phyloP scores from a whole-genome alignment of 306 rosid species.

The Corylus americana region DNA sequence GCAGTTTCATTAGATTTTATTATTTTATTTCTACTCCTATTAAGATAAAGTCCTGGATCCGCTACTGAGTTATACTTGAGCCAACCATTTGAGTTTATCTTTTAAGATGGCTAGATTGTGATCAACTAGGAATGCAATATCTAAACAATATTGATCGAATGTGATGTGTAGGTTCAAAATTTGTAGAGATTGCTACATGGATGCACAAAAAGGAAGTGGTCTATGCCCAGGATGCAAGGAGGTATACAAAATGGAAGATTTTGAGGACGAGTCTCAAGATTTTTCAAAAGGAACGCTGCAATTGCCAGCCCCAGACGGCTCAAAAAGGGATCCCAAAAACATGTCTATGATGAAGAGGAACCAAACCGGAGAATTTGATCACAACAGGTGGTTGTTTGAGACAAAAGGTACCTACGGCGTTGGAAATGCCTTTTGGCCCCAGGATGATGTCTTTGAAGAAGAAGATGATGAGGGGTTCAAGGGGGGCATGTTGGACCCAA shows the following conservation, averaged over 20 bases:
- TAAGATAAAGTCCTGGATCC: no score
- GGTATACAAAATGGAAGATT: conserved; percentile 55
- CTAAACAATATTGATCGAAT: not conserved
- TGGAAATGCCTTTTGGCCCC: conserved; percentile 80
- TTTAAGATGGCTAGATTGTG: no score
- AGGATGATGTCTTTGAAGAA: conserved; percentile 44
- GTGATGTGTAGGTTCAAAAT: conserved; percentile 66
- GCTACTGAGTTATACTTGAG: no score
- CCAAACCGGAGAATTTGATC: conserved; percentile 88
- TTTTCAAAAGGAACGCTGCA: conserved; percentile 49
- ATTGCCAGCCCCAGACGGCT: conserved; percentile 57
- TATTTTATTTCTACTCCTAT: no score
- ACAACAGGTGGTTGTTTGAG: conserved; percentile 86
- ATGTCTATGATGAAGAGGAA: conserved; percentile 86
- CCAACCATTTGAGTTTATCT: no score
- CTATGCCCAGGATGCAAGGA: conserved; percentile 92
- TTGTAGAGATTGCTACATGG: conserved; percentile 83
- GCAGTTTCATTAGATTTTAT: no score
- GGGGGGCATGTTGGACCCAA: conserved; percentile 48
- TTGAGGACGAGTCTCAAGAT: conserved; percentile 48
- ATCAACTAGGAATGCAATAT: not conserved
- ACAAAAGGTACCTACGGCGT: conserved; percentile 85
- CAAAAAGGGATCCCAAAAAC: conserved; percentile 52
- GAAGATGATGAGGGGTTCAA: conserved; percentile 36
- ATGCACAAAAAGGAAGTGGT: conserved; percentile 69